Base-by-base conservation (phyloP, 192 early-diverging fungal species). In the Piromyces finnis region DNA sequence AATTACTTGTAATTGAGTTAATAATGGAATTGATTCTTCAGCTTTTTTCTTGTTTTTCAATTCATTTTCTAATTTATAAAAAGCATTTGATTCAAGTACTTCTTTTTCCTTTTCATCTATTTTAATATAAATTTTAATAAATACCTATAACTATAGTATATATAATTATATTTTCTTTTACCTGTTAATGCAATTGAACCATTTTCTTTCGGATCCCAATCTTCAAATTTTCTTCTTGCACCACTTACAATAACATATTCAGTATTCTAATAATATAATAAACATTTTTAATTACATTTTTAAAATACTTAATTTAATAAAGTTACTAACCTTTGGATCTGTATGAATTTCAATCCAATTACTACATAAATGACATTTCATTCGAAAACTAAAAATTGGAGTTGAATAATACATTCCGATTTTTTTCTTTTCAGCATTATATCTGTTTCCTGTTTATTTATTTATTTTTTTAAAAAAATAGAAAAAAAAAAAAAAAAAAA, bases 371-470 rank as follows among this genome's bases (percentile, higher is more conserved):
- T 94, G 94, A 83, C 96, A 98, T 83, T 96, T 96, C 94, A 97
- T 96, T 9, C 95, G 89, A 85, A 98, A 97, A 77, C 89, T 90
- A 84, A 87, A 92, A 32, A 97, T 96, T 3, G 95, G 89, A 18
- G 95, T 96, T 28, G 90, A 89, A 83, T 91, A 92, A 83, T 97
- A 98, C 30, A 89, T 95, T 17, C 95, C 96, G 30, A 94, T 86
- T 81, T 94, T 93, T 83, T 94, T 95, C 87, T 98, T 98, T 83
- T 98, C 94, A 6, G 96, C 95, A 88, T 98, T 98, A 82, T 94
- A 97, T 39, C 96, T 89, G 27, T 94, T 91, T n/a, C 96, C 94
- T 91, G 79, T n/a, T 59, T 22, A 82, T n/a, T n/a, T n/a, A n/a
- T n/a, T n/a, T n/a, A n/a, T n/a, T n/a, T n/a, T n/a, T n/a, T n/a